Evolutionary conservation across 257 asterid genomes (phyloP), one percentile per base, ranked within the genome.

Genomic region (Solanum microdontum): DNA sequence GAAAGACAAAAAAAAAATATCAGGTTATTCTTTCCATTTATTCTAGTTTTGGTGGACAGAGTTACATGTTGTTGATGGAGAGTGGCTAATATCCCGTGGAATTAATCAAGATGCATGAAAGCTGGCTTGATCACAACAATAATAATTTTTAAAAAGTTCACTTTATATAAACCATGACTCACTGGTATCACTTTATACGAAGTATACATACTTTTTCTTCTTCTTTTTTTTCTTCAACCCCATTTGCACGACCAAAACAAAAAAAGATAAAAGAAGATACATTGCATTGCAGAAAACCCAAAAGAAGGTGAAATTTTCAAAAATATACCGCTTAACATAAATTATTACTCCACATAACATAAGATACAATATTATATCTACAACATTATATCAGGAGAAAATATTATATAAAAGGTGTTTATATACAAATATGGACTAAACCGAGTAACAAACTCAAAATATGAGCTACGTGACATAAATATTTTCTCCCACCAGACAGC

Each of bases 71-170:
- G 64, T 0, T 55, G 2, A 55, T 55, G 24, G 10, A 55, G 4
- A 0, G 11, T 2, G 24, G 4, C n/a, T 0, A 55, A 19, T 2
- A 17, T 55, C 10, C 0, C 3, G 0, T 55, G 1, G 0, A 55
- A 55, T 55, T 55, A 55, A 55, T 55, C 64, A 0, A 17, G 0
- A 55, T 1, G 24, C 64, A 19, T 1, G 0, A 55, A 55, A 55
- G 2, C 0, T 6, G 4, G 4, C 4, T 2, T 1, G 24, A 55
- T 6, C 10, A 6, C 64, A 55, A 2, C 24, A 55, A 55, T 2
- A 55, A 55, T 55, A 19, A 55, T 2, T 55, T 55, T 19, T 0
- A 55, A 7, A 7, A 55, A 2, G 24, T 19, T 55, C 24, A 19
- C 64, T 55, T 55, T 55, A 55, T 55, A 19, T 55, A 19, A 6